Evolutionary conservation across 768 basidiomycete species (phyloP).

Genomic region (Baorangia bicolor): DNA sequence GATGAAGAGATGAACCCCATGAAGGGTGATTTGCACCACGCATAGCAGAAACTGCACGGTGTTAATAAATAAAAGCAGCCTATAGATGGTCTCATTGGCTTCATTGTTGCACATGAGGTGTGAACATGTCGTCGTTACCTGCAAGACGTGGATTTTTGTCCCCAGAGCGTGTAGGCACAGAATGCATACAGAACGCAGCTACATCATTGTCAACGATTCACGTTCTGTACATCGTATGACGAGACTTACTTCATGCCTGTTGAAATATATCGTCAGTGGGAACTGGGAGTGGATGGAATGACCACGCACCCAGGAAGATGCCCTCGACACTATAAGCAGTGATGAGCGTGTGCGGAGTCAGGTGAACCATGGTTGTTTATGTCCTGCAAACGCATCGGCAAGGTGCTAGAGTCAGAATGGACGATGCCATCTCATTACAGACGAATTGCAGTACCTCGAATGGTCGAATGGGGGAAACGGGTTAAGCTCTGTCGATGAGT

Average conservation of each 20-base stretch:
- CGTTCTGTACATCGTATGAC: not conserved
- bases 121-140: not conserved
- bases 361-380: slow-evolving; percentile 1
- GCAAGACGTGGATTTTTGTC: slow-evolving; percentile 6
- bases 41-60: slow-evolving; percentile 20
- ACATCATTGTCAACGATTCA: not conserved
- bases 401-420: not conserved
- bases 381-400: not conserved
- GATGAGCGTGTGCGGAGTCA: slow-evolving; percentile 4
- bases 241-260: slow-evolving; percentile 18
- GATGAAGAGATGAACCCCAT: not conserved
- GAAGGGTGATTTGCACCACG: slow-evolving; percentile 2
- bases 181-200: slow-evolving; percentile 17
- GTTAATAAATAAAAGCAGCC: slow-evolving; percentile 13
- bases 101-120: not conserved
- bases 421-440: not conserved
- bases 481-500: not conserved
- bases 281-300: not conserved
- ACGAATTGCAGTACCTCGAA: not conserved
- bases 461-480: not conserved
- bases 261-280: not conserved
- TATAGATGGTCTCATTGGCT: not conserved
- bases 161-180: slow-evolving; percentile 14
- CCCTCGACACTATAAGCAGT: slow-evolving; percentile 5
- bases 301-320: slow-evolving; percentile 21